A percentile compares a stretch with the other conserved stretches of the same genome.
Conservation (phyloP, 2,329 filamentous ascomycete species). For the Cordyceps fumosorosea region DNA sequence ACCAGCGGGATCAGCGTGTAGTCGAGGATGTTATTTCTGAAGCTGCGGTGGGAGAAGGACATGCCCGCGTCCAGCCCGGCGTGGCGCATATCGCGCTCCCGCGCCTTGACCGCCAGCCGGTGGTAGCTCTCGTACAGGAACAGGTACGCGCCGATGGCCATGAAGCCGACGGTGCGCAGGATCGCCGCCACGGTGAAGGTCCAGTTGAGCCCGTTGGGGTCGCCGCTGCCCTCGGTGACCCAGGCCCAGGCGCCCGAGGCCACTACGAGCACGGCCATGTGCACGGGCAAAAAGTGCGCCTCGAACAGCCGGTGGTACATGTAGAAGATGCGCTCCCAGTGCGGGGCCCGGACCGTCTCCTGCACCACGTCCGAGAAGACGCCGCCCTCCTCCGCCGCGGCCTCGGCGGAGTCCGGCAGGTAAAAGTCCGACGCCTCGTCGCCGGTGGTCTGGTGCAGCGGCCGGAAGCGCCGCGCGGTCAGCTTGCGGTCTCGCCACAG, state of each 20-base stretch:
- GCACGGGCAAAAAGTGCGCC: constrained; percentile 64
- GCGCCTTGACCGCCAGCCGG: constrained; percentile 49
- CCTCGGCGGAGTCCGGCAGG: constrained; percentile 39
- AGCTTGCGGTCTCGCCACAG: constrained; percentile 53
- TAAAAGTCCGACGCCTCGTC: constrained; percentile 40
- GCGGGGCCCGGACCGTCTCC: constrained; percentile 42
- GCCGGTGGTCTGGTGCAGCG: constrained; percentile 44
- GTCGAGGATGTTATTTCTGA: constrained; percentile 53
- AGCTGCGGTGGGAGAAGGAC: constrained; percentile 54
- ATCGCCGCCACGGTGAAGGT: constrained; percentile 54
- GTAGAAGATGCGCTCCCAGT: constrained; percentile 50
- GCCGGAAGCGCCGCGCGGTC: constrained; percentile 47
- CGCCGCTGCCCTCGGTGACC: constrained; percentile 42
- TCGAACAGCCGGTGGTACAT: constrained; percentile 65
- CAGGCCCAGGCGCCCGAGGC: constrained; percentile 55
- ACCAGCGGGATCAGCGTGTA: constrained; percentile 61
- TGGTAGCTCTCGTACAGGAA: constrained; percentile 64
- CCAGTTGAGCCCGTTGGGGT: constrained; percentile 49
- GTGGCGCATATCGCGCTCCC: constrained; percentile 60
- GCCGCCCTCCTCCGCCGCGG: constrained; percentile 41
- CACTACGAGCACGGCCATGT: constrained; percentile 58
- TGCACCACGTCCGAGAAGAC: constrained; percentile 50
- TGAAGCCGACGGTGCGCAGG: constrained; percentile 54
- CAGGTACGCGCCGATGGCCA: constrained; percentile 57
- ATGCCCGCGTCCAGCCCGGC: constrained; percentile 59